Evolutionary conservation across 306 rosid species (phyloP).

Genomic region (Morella rubra): DNA sequence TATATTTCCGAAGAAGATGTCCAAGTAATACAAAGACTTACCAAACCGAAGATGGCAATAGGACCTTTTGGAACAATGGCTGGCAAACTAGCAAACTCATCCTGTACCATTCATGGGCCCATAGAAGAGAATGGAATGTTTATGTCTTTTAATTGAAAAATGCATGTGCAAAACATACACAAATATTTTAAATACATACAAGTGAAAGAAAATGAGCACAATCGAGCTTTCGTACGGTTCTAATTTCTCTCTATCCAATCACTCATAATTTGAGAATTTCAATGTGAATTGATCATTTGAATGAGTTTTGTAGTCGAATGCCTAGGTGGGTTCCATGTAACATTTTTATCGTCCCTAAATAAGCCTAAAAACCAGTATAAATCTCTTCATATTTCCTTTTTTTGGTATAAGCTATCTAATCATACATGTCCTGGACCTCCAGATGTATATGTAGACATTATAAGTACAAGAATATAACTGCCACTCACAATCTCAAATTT

Average conservation of each 20-base stretch:
- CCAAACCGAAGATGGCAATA: slow-evolving; percentile 91
- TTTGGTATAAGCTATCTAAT: background rate
- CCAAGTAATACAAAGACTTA: slow-evolving; percentile 23
- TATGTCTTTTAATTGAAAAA: slow-evolving; percentile 8
- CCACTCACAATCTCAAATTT: background rate
- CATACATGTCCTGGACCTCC: background rate
- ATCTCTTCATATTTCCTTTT: background rate
- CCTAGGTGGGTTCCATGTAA: no score
- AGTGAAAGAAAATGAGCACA: background rate
- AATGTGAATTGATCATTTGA: background rate
- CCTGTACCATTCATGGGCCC: slow-evolving; percentile 45
- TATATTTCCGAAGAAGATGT: background rate
- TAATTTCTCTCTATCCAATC: slow-evolving; percentile 4
- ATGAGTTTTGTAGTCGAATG: background rate
- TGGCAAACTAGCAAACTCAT: slow-evolving; percentile 89
- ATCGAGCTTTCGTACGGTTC: slow-evolving; percentile 7
- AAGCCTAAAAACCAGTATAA: background rate
- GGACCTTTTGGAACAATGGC: slow-evolving; percentile 90
- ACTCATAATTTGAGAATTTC: slow-evolving; percentile 18
- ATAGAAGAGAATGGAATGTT: slow-evolving; percentile 4
- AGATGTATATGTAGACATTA: background rate
- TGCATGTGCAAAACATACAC: background rate
- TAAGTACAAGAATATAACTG: background rate
- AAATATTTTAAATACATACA: background rate
- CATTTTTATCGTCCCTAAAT: background rate